Base-by-base conservation (phyloP, 345 rosid genomes). In the Arabis alpina region DNA sequence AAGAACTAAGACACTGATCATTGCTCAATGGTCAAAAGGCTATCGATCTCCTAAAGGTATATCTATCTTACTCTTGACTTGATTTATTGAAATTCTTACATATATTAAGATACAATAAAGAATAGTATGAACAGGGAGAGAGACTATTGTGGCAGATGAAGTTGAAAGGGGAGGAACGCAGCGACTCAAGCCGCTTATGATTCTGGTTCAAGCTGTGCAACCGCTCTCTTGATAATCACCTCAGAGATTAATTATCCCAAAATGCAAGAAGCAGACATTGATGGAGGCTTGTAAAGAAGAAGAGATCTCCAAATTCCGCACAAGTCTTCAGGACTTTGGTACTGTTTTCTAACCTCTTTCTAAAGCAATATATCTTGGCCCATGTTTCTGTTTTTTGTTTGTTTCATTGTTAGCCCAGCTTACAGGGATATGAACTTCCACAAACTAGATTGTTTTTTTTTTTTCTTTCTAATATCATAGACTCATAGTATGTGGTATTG, bases 101-200 rank as follows among this genome's bases (percentile, higher is more conserved):
- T 19, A n/a, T 40, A 11, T 42, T 27, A n/a, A 37, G 62, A 37
- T 16, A 58, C 13, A 49, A 48, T 2, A 32, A 43, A 5, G 5
- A 68, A 8, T 5, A 6, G n/a, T 68, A 45, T 36, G n/a, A 11
- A 56, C 10, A 57, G 40, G 49, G 32, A n/a, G 58, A 37, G 49
- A 39, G 50, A 58, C 34, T 59, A 13, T 49, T 58, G 58, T 58
- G 50, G 51, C 41, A 49, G 66, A 49, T 59, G 42, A 50, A 70
- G 51, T 15, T 39, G 8, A 8, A 70, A 50, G 51, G 34, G 32
- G 39, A 39, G 41, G 27, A 69, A 69, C 12, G 28, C 65, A 41
- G 57, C 57, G 41, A 58, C 30, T 10, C 13, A 16, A 25, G 43
- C 52, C 2, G 74, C 53, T 42, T 30, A 50, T 40, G 59, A 19